phyloP scores from a whole-genome alignment of 2,329 filamentous ascomycete genomes.

The Furcasterigmium furcatum region DNA sequence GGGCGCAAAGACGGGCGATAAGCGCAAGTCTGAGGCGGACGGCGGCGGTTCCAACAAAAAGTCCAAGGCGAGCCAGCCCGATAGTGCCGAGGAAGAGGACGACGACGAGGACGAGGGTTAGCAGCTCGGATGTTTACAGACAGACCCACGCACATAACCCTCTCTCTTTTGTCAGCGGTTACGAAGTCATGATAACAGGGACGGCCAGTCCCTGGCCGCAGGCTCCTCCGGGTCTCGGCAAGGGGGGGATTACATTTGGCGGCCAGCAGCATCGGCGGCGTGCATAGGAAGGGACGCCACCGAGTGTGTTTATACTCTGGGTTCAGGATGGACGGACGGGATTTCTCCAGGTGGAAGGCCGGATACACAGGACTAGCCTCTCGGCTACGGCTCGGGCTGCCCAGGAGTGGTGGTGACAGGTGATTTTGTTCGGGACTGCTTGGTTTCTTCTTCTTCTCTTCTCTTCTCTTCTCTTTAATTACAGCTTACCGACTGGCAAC shows the following conservation, averaged over 20 bases:
- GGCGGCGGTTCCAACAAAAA: slow-evolving; percentile 51
- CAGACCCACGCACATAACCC: not conserved
- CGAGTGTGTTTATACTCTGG: too few relatives aligned
- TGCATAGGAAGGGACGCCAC: not conserved
- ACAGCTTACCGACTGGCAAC: slow-evolving; percentile 35
- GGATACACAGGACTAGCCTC: too few relatives aligned
- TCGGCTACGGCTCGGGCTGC: too few relatives aligned
- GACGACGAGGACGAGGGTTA: slow-evolving; percentile 40
- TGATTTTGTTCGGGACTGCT: too few relatives aligned
- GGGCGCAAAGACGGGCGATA: slow-evolving; percentile 34
- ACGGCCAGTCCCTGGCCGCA: not conserved
- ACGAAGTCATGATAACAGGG: slow-evolving; percentile 30
- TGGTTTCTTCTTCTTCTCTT: slow-evolving; percentile 7
- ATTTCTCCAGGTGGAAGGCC: not conserved
- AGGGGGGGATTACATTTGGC: not conserved
- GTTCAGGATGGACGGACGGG: not conserved
- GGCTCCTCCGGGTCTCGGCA: not conserved
- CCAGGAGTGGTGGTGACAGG: too few relatives aligned
- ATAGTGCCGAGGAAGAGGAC: slow-evolving; percentile 33
- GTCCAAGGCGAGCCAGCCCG: slow-evolving; percentile 47
- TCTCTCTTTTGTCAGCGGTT: slow-evolving; percentile 26
- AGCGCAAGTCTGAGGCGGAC: slow-evolving; percentile 57
- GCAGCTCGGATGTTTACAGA: slow-evolving; percentile 5
- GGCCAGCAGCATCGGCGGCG: not conserved
- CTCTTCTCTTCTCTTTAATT: slow-evolving; percentile 22